Conservation (phyloP, 2,329 filamentous ascomycete species). For the Colletotrichum sp. region DNA sequence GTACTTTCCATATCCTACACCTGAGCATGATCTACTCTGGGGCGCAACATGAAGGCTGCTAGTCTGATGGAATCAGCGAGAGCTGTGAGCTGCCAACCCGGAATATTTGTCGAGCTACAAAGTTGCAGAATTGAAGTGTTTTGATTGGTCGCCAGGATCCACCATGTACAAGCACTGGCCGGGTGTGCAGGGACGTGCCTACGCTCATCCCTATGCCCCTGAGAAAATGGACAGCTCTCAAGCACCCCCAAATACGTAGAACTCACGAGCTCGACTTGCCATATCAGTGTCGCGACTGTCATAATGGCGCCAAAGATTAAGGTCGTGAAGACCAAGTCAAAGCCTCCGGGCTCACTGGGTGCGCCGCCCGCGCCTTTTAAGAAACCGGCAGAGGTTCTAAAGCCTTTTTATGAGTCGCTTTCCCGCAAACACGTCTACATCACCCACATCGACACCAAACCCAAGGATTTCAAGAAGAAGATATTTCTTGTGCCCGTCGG, state of each 20-base stretch:
- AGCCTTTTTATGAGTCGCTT: constrained; percentile 70
- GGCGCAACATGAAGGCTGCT: constrained; percentile 12
- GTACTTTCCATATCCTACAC: constrained; percentile 44
- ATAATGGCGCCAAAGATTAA: constrained; percentile 34
- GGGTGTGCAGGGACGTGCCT: not conserved
- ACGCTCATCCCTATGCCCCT: not conserved
- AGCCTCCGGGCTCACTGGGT: constrained; percentile 31
- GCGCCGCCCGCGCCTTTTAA: constrained; percentile 70
- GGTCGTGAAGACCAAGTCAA: constrained; percentile 33
- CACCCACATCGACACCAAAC: constrained; percentile 78
- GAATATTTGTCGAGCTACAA: not conserved
- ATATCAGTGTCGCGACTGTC: not conserved
- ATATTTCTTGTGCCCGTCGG: constrained; percentile 81
- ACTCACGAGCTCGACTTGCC: not conserved
- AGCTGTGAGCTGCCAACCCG: not conserved
- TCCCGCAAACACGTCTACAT: constrained; percentile 78
- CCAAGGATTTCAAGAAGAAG: constrained; percentile 75
- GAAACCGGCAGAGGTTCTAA: constrained; percentile 64
- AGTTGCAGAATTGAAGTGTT: not conserved
- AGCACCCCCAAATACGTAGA: not conserved
- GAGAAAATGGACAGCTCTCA: not conserved
- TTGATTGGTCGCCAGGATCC: not conserved
- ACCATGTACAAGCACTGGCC: not conserved
- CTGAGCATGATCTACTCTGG: constrained; percentile 42
- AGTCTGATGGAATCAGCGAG: not conserved